These are phyloP conservation scores for Diaporthe longicolla DNA, from an alignment of 2,329 filamentous ascomycete genomes.

Conservation along the genomic window DNA sequence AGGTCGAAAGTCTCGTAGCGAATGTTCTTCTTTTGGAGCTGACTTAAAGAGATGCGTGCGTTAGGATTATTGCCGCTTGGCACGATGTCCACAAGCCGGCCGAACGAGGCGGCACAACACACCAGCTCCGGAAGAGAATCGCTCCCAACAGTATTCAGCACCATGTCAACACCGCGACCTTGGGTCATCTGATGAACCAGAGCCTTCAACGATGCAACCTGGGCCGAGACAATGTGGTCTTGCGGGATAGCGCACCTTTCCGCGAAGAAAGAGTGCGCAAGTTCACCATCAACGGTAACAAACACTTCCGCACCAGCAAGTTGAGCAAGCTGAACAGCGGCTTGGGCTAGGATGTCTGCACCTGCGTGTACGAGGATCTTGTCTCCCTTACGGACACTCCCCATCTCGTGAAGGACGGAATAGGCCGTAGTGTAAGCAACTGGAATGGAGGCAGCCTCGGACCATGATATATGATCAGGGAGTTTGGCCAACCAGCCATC, in stretches of 20 bases:
- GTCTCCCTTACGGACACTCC: slow-evolving; percentile 42
- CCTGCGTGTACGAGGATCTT: slow-evolving; percentile 45
- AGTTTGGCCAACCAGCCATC: slow-evolving; percentile 43
- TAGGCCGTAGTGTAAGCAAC: slow-evolving; percentile 46
- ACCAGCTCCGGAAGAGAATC: slow-evolving; percentile 47
- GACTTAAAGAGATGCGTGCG: slow-evolving; percentile 5
- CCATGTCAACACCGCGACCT: slow-evolving; percentile 43
- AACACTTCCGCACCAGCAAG: slow-evolving; percentile 44
- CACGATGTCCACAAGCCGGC: slow-evolving; percentile 35
- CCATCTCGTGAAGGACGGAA: slow-evolving; percentile 45
- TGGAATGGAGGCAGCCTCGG: slow-evolving; percentile 45
- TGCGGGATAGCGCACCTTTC: slow-evolving; percentile 44
- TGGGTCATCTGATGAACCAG: slow-evolving; percentile 42
- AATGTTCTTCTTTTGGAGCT: slow-evolving; percentile 26
- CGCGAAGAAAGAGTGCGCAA: slow-evolving; percentile 45
- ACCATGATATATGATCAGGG: slow-evolving; percentile 43
- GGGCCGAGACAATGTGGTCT: slow-evolving; percentile 46
- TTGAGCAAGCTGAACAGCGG: slow-evolving; percentile 42
- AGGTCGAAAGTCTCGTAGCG: slow-evolving; percentile 37
- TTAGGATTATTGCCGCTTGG: neutral
- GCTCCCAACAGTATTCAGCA: slow-evolving; percentile 45
- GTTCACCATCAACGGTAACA: slow-evolving; percentile 43
- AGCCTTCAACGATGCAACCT: slow-evolving; percentile 43
- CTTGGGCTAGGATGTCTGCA: slow-evolving; percentile 42
- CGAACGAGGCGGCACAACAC: slow-evolving; percentile 50